Base-by-base conservation (phyloP, 2,329 filamentous ascomycete genomes). In the Rasamsonia emersonii region DNA sequence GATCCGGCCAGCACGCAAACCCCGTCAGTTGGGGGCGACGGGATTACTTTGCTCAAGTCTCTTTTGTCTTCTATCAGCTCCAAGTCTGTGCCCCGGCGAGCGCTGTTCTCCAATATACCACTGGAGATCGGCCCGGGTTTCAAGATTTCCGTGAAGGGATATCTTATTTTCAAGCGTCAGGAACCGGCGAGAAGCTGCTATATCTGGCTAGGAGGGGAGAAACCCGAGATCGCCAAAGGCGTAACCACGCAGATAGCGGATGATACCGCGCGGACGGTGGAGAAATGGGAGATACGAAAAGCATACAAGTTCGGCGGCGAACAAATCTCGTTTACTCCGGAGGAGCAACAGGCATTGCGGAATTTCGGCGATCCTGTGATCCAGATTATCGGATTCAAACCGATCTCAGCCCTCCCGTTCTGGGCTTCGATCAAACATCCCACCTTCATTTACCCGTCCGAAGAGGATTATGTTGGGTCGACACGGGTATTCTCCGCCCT, bases 251-350 rank as follows among this genome's bases (percentile, higher is more conserved):
- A 79, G 35, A 71, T 88, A 34, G 80, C 85, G 3, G 82, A 86
- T 39, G 85, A 93, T 45, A 86, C 78, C 11, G 75, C 80, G 2
- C 72, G 79, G 21, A 75, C 77, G 0, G 77, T 96, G 1, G 80
- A 93, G 41, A 88, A 88, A 45, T 64, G 63, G 3, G 86, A 96
- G 48, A 74, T 93, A 13, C 82, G 82, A 37, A 95, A 91, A 58
- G 91, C 89, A 0, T 98, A 91, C 67, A 95, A 91, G 48, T 96
- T 96, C 51, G 91, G 89, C 9, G 88, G 86, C 23, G 85, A 93
- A 43, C 86, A 86, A 28, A 76, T 98, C 28, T 73, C 81, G 29
- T 98, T 98, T 54, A 79, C 79, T 0, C 73, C 79, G 1, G 86
- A 95, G 19, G 89, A 98, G 54, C 77, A 89, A 38, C 80, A 79